These are phyloP conservation scores for Aspergillus niger DNA, from an alignment of 2,329 filamentous ascomycete species.

Conservation along the genomic window DNA sequence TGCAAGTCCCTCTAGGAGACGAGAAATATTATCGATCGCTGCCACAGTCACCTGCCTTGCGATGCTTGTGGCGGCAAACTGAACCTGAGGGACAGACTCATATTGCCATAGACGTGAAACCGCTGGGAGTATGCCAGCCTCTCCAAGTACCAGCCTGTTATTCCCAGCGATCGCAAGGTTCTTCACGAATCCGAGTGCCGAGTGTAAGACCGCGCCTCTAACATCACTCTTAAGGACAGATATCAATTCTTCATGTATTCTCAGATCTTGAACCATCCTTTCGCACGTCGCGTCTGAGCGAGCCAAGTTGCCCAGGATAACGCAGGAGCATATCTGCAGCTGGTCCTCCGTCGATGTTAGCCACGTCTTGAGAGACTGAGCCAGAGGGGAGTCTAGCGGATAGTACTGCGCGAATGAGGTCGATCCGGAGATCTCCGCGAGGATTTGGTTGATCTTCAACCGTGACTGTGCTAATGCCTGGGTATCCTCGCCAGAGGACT, in stretches of 20 bases:
- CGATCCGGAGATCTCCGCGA: conserved; percentile 45
- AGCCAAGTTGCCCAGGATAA: conserved; percentile 52
- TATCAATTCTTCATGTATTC: conserved; percentile 45
- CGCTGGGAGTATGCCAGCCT: conserved; percentile 42
- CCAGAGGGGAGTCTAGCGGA: conserved; percentile 41
- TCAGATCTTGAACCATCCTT: conserved; percentile 41
- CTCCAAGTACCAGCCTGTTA: conserved; percentile 43
- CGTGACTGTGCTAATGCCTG: conserved; percentile 38
- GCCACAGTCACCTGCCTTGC: conserved; percentile 42
- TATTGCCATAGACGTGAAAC: conserved; percentile 44
- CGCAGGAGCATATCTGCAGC: conserved; percentile 48
- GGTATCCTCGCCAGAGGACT: conserved; percentile 36
- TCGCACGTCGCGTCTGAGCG: conserved; percentile 47
- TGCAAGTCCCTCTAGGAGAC: conserved; percentile 37
- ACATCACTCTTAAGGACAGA: conserved; percentile 42
- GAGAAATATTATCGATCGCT: conserved; percentile 41
- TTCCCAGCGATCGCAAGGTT: conserved; percentile 49
- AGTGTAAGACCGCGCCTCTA: conserved; percentile 45
- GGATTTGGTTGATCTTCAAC: conserved; percentile 42
- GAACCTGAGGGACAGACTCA: conserved; percentile 48
- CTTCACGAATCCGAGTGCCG: conserved; percentile 50
- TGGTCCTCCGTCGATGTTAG: conserved; percentile 43
- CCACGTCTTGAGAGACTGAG: conserved; percentile 43
- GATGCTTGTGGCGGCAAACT: conserved; percentile 47
- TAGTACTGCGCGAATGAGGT: conserved; percentile 41